Percentiles rank a stretch among this genome's conserved stretches.
These are phyloP conservation scores for Thielaviopsis populi DNA, from an alignment of 2,329 filamentous ascomycete genomes.

Conservation along the genomic window DNA sequence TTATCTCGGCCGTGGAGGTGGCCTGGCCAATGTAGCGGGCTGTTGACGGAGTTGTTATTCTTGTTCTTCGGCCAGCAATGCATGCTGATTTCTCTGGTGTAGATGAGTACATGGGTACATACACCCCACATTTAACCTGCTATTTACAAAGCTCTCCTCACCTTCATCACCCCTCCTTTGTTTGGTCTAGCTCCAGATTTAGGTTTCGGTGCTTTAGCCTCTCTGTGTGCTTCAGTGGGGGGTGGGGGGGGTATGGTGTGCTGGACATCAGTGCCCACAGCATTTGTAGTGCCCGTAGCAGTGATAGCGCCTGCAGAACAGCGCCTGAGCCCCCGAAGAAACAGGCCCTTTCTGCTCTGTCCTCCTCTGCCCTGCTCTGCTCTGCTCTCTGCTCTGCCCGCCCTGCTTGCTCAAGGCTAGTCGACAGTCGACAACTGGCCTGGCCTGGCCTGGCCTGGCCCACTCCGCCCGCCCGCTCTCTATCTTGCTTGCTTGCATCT, in stretches of 20 bases:
- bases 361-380: background rate
- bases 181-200: background rate
- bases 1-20: too few relatives aligned
- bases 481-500: background rate
- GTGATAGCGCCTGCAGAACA: too few relatives aligned
- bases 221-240: too few relatives aligned
- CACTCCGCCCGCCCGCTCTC: background rate
- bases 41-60: too few relatives aligned
- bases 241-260: too few relatives aligned
- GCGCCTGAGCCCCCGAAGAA: background rate
- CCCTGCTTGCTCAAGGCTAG: too few relatives aligned
- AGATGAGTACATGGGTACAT: too few relatives aligned
- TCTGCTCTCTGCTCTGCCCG: background rate
- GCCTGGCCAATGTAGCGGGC: too few relatives aligned
- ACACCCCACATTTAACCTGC: background rate
- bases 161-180: background rate
- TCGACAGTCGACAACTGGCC: too few relatives aligned
- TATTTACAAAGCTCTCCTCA: background rate
- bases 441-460: background rate
- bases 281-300: too few relatives aligned
- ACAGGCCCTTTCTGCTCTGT: background rate
- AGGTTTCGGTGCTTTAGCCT: background rate
- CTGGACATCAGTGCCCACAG: background rate
- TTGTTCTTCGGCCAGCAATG: too few relatives aligned
- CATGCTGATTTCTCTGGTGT: too few relatives aligned